Evolutionary conservation across 1,284 basidiomycete genomes (phyloP), one percentile per base, ranked within the genome.

Genomic region (Melampsora americana): DNA sequence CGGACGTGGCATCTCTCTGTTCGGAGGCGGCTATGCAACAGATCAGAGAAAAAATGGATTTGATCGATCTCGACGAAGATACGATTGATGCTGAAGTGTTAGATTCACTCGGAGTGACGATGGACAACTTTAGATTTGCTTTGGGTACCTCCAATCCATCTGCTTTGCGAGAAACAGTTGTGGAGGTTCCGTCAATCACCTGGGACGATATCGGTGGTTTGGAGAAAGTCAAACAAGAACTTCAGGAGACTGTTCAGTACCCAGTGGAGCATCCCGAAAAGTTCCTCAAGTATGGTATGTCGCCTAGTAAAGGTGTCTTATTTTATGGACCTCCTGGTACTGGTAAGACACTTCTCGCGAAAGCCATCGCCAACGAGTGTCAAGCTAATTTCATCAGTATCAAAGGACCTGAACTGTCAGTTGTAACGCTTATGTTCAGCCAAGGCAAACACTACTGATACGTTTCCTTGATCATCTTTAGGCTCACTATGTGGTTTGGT

Each of bases 231-330:
- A 99, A 99, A 87, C 90, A 90, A 85, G 95, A 99, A 86, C 87
- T 99, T 65, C 96, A 99, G 84, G 96, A 99, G 86, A 99, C 96
- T 12, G 95, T 99, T 0, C 95, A 97, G 82, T 99, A 98, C 86
- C 96, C 96, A 72, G 95, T 99, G 84, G 96, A 99, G 85, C 96
- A 99, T 83, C 96, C 96, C 78, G 96, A 99, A 84, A 98, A 98
- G 86, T 99, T 99, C 92, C 88, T 98, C 90, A 99, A 99, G 87
- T 99, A 99, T 82, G 96, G 96, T 79, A 96, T 99, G 92, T 93
- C 93, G 53, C 95, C 96, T 4, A 96, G 93, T 53, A 98, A 98
- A 87, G 96, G 95, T 88, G 95, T 98, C 66, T 85, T 95, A 81
- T 97, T 98, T 87, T 94, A 95, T 83, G 94, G 94, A 66, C 94